phyloP scores from a whole-genome alignment of 1,284 basidiomycete genomes.

The Ustilago cynodontis region DNA sequence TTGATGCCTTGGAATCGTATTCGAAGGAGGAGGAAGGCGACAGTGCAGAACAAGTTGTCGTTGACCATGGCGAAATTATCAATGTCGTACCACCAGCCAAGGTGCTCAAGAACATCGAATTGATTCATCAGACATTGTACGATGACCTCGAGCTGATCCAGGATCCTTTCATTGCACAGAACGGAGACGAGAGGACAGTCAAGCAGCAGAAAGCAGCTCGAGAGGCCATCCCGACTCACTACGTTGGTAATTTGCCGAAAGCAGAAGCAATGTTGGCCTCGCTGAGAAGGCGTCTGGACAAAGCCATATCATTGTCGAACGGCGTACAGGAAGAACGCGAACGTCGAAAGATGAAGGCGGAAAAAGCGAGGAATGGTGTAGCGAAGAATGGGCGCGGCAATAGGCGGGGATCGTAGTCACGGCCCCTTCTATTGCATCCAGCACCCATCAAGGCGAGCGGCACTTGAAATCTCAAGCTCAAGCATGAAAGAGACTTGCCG shows the following conservation, averaged over 20 bases:
- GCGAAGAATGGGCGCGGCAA: not conserved
- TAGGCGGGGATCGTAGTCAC: not conserved
- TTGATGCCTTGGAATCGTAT: not conserved
- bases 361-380: conserved; percentile 7
- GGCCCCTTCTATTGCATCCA: not conserved
- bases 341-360: not conserved
- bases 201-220: conserved; percentile 47
- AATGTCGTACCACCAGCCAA: conserved; percentile 25
- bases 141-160: conserved; percentile 49
- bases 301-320: conserved; percentile 15
- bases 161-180: conserved; percentile 29
- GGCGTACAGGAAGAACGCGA: conserved; percentile 15
- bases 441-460: not conserved
- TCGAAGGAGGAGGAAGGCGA: not conserved
- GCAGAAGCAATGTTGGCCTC: conserved; percentile 32
- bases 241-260: conserved; percentile 32
- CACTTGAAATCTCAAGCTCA: not conserved
- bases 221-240: conserved; percentile 40
- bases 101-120: conserved; percentile 34
- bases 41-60: not conserved
- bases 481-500: not conserved
- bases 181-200: conserved; percentile 33
- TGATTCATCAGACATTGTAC: conserved; percentile 29
- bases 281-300: conserved; percentile 25
- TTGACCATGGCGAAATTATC: conserved; percentile 3